These are phyloP conservation scores for Fistulinella cinereoalba DNA, from an alignment of 1,284 basidiomycete species.

Conservation along the genomic window DNA sequence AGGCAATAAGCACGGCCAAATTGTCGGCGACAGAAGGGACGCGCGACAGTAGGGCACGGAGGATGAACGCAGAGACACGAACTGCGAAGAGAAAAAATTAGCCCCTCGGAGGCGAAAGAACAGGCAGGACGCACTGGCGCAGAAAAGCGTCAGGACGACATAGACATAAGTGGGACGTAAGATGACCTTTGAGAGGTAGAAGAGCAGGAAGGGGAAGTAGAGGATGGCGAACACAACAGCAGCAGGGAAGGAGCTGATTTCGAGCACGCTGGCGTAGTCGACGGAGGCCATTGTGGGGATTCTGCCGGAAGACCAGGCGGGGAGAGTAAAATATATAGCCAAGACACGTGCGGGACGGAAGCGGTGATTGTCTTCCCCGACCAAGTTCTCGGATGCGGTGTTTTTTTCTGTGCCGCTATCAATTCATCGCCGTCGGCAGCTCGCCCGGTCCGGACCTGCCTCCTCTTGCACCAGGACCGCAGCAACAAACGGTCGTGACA, in stretches of 20 bases:
- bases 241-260: conserved; percentile 41
- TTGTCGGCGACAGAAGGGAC: conserved; percentile 25
- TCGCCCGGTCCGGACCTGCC: conserved; percentile 34
- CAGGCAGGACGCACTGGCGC: conserved; percentile 35
- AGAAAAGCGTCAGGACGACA: conserved; percentile 43
- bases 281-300: conserved; percentile 5
- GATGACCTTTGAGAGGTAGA: conserved; percentile 42
- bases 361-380: conserved; percentile 8
- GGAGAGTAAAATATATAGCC: no score
- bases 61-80: conserved; percentile 37
- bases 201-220: conserved; percentile 38
- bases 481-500: no score
- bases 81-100: conserved; percentile 30
- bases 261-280: conserved; percentile 39
- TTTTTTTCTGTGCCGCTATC: background rate
- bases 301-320: no score
- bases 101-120: conserved; percentile 19
- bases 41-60: conserved; percentile 31
- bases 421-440: background rate
- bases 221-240: conserved; percentile 43
- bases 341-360: no score
- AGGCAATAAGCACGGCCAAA: conserved; percentile 24
- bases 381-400: no score
- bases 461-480: no score
- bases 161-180: conserved; percentile 38